Evolutionary conservation across 2,329 filamentous ascomycete species (phyloP).

Genomic region (Metarhizium album): DNA sequence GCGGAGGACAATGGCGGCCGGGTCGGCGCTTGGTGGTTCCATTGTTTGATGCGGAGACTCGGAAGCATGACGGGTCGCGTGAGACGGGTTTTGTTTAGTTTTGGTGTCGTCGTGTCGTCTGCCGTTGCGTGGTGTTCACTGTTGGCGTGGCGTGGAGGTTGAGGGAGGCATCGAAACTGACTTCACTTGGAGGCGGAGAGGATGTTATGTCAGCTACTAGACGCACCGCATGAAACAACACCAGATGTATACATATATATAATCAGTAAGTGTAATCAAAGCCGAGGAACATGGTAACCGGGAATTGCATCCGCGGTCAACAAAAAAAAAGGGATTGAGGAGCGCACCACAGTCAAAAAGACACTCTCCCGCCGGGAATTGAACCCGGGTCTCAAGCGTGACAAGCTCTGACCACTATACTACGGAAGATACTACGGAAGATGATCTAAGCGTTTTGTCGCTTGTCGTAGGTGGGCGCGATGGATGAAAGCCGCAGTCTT

Average conservation of each 20-base stretch:
- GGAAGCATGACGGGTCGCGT: background rate
- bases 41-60: background rate
- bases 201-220: too few relatives aligned
- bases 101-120: too few relatives aligned
- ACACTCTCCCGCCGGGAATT: conserved; percentile 8
- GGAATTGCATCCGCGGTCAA: background rate
- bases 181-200: too few relatives aligned
- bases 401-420: conserved; percentile 11
- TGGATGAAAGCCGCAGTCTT: background rate
- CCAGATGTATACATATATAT: too few relatives aligned
- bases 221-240: too few relatives aligned
- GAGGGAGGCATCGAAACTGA: too few relatives aligned
- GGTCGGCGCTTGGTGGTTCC: conserved; percentile 8
- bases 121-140: background rate
- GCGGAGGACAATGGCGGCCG: conserved; percentile 17
- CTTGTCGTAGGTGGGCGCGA: conserved; percentile 11
- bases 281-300: background rate
- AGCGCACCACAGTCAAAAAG: background rate
- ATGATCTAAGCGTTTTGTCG: conserved; percentile 8
- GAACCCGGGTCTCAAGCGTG: conserved; percentile 8
- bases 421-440: conserved; percentile 11
- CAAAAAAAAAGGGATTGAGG: background rate
- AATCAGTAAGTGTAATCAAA: too few relatives aligned
- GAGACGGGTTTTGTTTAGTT: too few relatives aligned
- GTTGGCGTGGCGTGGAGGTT: too few relatives aligned